Conservation (phyloP, 2,329 filamentous ascomycete genomes). For the Aureobasidium pullulans region DNA sequence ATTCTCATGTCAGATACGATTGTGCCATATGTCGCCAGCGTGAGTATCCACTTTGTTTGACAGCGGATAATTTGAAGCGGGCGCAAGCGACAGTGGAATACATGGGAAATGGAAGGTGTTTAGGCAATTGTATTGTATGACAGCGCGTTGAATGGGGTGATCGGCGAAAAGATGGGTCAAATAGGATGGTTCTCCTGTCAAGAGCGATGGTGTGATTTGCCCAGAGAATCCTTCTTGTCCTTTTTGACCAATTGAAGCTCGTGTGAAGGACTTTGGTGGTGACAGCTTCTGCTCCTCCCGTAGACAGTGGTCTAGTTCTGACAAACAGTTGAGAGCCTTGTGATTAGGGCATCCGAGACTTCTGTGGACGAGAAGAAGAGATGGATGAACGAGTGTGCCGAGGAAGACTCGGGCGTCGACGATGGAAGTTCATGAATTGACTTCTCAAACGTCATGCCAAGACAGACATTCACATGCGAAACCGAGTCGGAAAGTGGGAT, state of each 20-base stretch:
- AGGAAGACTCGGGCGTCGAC: too few species aligned
- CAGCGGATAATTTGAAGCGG: neutral
- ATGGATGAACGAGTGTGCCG: too few species aligned
- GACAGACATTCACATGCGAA: slow-evolving; percentile 4
- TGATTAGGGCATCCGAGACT: too few species aligned
- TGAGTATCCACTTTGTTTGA: neutral
- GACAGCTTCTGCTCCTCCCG: too few species aligned
- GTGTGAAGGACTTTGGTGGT: neutral
- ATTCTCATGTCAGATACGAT: neutral
- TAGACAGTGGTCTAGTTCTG: too few species aligned
- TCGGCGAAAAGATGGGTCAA: neutral
- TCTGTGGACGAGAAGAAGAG: too few species aligned
- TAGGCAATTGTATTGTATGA: neutral
- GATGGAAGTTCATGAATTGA: too few species aligned
- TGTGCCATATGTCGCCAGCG: slow-evolving; percentile 6
- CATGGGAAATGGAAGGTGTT: neutral
- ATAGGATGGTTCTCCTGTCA: neutral
- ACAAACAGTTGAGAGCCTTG: too few species aligned
- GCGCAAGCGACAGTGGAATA: neutral
- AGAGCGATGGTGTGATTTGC: slow-evolving; percentile 4
- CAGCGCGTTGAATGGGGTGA: neutral
- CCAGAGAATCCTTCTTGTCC: neutral
- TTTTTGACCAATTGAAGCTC: neutral
- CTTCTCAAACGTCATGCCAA: slow-evolving; percentile 9
- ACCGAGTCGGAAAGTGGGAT: neutral